Conservation (phyloP, 352 stramenopile genomes). For the Hyaloperonospora arabidopsidis region DNA sequence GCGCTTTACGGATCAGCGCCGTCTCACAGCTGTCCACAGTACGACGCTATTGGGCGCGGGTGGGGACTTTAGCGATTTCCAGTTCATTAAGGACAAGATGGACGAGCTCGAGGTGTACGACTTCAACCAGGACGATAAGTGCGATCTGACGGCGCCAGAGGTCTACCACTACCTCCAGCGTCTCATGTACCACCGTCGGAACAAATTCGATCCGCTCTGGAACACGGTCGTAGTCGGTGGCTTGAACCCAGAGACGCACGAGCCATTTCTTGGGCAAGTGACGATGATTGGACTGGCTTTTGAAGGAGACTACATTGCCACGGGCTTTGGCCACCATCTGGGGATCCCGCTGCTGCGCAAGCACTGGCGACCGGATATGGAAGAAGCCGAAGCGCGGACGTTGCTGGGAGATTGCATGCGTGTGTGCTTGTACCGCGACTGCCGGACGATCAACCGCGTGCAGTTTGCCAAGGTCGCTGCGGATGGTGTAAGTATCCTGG, state of each 20-base stretch:
- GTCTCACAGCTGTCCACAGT: constrained; percentile 80
- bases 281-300: constrained; percentile 97
- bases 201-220: constrained; percentile 98
- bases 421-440: constrained; percentile 98
- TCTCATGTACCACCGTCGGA: constrained; percentile 97
- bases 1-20: constrained; percentile 93
- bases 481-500: constrained; percentile 83
- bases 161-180: constrained; percentile 96
- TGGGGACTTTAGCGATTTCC: constrained; percentile 97
- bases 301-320: constrained; percentile 95
- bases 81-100: constrained; percentile 93
- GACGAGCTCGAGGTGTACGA: constrained; percentile 92
- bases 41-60: constrained; percentile 92
- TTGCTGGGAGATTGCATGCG: constrained; percentile 97
- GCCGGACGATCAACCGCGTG: constrained; percentile 95
- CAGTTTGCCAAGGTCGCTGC: constrained; percentile 94
- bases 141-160: constrained; percentile 89
- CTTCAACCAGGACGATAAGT: constrained; percentile 92
- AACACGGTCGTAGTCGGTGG: constrained; percentile 97
- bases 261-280: constrained; percentile 93
- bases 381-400: constrained; percentile 88
- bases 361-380: constrained; percentile 90
- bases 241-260: constrained; percentile 79
- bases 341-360: constrained; percentile 95
- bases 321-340: constrained; percentile 95